These are phyloP conservation scores for Passiflora organensis DNA, from an alignment of 345 rosid genomes.

Conservation along the genomic window DNA sequence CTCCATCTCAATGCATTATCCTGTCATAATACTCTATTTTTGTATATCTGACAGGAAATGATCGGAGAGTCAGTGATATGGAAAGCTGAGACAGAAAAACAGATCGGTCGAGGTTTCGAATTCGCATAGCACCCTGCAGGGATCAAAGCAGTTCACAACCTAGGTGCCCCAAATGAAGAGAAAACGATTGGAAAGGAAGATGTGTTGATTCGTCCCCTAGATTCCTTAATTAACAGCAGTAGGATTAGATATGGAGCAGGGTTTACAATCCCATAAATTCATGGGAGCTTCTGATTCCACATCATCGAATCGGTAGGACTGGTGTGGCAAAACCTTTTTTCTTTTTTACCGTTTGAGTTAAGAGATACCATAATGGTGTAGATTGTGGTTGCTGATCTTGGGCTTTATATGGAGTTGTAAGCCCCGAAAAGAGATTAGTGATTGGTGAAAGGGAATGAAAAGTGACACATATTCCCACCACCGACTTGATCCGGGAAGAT, in stretches of 20 bases:
- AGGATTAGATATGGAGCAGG: conserved; percentile 34
- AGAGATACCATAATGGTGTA: too few relatives aligned
- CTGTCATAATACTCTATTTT: conserved; percentile 1
- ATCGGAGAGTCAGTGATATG: conserved; percentile 62
- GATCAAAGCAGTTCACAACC: conserved; percentile 28
- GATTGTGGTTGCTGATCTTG: too few relatives aligned
- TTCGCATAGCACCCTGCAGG: conserved; percentile 47
- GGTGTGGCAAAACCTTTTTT: too few relatives aligned
- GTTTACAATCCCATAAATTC: conserved; percentile 17
- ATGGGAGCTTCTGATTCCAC: conserved; percentile 6
- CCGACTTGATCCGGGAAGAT: too few relatives aligned
- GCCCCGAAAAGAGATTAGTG: too few relatives aligned
- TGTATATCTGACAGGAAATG: conserved; percentile 46
- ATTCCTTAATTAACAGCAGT: conserved; percentile 8
- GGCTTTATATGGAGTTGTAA: too few relatives aligned
- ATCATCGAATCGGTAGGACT: neutral
- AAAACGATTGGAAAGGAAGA: conserved; percentile 18
- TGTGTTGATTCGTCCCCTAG: neutral
- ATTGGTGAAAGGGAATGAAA: too few relatives aligned
- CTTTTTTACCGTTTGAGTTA: too few relatives aligned
- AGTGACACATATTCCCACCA: too few relatives aligned
- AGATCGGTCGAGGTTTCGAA: conserved; percentile 54
- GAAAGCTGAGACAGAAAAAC: conserved; percentile 78
- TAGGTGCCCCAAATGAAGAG: conserved; percentile 14
- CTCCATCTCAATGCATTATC: neutral